Evolutionary conservation across 257 asterid genomes (phyloP), one percentile per base, ranked within the genome.

Genomic region (Salvia hispanica): DNA sequence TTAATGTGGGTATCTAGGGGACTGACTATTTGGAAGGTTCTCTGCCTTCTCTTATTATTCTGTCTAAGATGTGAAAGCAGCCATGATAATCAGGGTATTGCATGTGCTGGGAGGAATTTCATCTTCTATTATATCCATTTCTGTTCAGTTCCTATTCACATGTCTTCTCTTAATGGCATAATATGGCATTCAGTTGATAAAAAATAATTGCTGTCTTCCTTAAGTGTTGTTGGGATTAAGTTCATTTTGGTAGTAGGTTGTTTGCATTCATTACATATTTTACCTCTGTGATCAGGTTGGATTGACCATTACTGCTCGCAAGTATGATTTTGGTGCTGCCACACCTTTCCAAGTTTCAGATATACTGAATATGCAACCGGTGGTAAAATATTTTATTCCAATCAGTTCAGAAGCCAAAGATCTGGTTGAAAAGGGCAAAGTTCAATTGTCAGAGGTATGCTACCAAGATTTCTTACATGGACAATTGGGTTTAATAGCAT

Each of bases 341-440:
- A 81, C 84, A 28, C 99, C 99, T 70, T 88, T 94, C 80, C 95
- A 81, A 84, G 83, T 75, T 31, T 81, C 95, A 15, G 97, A 91
- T 78, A 76, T 94, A 63, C 74, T 91, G 82, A 82, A 88, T 84
- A 78, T 91, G 65, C 95, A 87, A 65, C 96, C 99, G 37, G 96
- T 94, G 16, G 91, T 91, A 66, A 94, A 94, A 79, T 96, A 91
- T 80, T 93, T 95, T n/a, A 87, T 94, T 74, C 97, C 96, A 57
- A 78, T 94, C 48, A 88, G 96, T 70, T 85, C 99, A 48, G 96
- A 91, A 81, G 98, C 99, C 68, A 89, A 83, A 88, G 91, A 87
- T 77, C 90, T 94, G 54, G 88, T 91, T 63, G 99, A 94, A 80
- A 81, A 96, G 28, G 99, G 96, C 70, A 94, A 94, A 81, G 84